phyloP scores from a whole-genome alignment of 2,329 filamentous ascomycete species.

The Trichophaea hybrida region DNA sequence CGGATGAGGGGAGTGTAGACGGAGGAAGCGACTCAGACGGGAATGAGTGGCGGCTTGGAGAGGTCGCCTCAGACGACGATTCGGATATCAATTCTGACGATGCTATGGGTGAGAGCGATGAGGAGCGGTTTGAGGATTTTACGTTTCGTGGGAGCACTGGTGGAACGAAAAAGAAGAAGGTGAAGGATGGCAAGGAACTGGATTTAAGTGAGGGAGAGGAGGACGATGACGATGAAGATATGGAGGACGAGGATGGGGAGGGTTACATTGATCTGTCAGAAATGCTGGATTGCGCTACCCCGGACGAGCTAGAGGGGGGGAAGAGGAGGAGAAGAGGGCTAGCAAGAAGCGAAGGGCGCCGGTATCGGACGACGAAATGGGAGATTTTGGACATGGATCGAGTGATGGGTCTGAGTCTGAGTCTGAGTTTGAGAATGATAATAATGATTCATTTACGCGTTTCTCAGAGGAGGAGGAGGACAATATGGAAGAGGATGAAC shows the following conservation, averaged over 20 bases:
- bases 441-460: slow-evolving; percentile 44
- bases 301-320: slow-evolving; percentile 27
- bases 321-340: slow-evolving; percentile 28
- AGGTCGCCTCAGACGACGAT: slow-evolving; percentile 51
- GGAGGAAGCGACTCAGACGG: slow-evolving; percentile 74
- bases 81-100: slow-evolving; percentile 60
- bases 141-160: slow-evolving; percentile 41
- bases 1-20: slow-evolving; percentile 43
- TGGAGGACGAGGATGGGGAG: slow-evolving; percentile 34
- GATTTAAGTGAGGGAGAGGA: slow-evolving; percentile 31
- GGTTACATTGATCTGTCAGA: slow-evolving; percentile 26
- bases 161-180: slow-evolving; percentile 29
- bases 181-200: slow-evolving; percentile 37
- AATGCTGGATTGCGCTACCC: slow-evolving; percentile 28
- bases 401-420: neutral
- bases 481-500: slow-evolving; percentile 35
- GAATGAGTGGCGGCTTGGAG: slow-evolving; percentile 68
- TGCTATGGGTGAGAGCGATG: slow-evolving; percentile 77
- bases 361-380: slow-evolving; percentile 24
- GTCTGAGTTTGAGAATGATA: slow-evolving; percentile 30
- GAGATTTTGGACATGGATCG: neutral
- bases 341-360: slow-evolving; percentile 25
- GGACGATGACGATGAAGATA: slow-evolving; percentile 40
- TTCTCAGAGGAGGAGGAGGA: slow-evolving; percentile 41
- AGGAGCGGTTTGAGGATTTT: slow-evolving; percentile 69